A percentile compares a stretch with the other conserved stretches of the same genome.
Evolutionary conservation across 768 basidiomycete genomes (phyloP).

Genomic region (Lentinus brumalis): DNA sequence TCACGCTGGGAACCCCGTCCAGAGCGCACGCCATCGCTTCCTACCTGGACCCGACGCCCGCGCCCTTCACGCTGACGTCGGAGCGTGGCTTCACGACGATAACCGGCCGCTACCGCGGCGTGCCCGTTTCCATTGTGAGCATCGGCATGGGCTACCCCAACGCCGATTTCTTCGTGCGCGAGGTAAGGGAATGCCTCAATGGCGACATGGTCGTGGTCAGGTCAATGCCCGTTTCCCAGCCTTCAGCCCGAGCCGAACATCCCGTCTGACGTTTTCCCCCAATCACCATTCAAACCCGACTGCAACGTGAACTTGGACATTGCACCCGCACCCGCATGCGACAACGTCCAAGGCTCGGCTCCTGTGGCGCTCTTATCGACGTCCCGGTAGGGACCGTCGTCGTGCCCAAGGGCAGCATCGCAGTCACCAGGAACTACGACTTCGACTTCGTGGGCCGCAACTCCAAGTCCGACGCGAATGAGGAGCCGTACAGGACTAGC

Average conservation of each 20-base stretch:
- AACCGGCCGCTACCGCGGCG: constrained; percentile 45
- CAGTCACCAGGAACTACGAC: constrained; percentile 74
- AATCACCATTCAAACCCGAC: neutral
- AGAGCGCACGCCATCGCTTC: constrained; percentile 63
- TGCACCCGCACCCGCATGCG: neutral
- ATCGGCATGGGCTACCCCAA: constrained; percentile 86
- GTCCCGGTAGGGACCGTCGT: constrained; percentile 78
- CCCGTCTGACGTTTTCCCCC: constrained; percentile 11
- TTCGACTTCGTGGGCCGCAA: constrained; percentile 63
- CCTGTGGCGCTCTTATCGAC: constrained; percentile 72
- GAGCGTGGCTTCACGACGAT: constrained; percentile 69
- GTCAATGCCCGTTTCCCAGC: constrained; percentile 29
- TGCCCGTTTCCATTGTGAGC: constrained; percentile 71
- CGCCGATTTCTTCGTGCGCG: constrained; percentile 85
- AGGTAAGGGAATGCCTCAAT: constrained; percentile 70
- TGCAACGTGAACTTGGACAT: neutral
- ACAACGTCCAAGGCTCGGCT: constrained; percentile 60
- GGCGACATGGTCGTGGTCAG: constrained; percentile 61
- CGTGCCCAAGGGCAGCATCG: constrained; percentile 67
- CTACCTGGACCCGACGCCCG: constrained; percentile 59
- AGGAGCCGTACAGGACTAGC: constrained; percentile 65
- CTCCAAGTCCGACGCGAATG: constrained; percentile 19
- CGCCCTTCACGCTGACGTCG: constrained; percentile 62
- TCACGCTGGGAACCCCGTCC: constrained; percentile 75
- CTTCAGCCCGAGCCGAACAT: neutral